These are phyloP conservation scores for Aschersonia sp. DNA, from an alignment of 2,329 filamentous ascomycete genomes.

Conservation along the genomic window DNA sequence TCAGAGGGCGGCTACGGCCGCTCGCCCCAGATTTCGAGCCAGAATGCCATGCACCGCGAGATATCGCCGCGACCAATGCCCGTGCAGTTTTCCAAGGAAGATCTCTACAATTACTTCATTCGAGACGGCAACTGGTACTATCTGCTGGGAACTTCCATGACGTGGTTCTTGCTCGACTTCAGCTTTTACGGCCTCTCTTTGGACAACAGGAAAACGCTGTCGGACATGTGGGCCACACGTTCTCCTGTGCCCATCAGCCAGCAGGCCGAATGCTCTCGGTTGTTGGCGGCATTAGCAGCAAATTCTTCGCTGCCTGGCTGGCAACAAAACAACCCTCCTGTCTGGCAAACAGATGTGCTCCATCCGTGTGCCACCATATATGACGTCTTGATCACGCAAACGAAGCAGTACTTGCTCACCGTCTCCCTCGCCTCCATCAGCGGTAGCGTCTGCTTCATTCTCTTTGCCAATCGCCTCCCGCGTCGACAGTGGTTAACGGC, in stretches of 20 bases:
- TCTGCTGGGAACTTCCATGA: conserved; percentile 25
- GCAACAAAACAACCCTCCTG: conserved; percentile 22
- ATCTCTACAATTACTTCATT: conserved; percentile 36
- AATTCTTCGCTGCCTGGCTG: conserved; percentile 28
- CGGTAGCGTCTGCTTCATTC: conserved; percentile 32
- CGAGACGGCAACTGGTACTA: conserved; percentile 20
- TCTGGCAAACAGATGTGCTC: conserved; percentile 34
- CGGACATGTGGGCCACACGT: conserved; percentile 23
- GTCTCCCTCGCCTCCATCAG: conserved; percentile 36
- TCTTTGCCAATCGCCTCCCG: conserved; percentile 30
- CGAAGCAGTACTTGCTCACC: conserved; percentile 36
- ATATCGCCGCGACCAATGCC: conserved; percentile 23
- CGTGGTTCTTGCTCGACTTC: conserved; percentile 39
- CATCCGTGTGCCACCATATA: conserved; percentile 36
- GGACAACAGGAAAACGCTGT: conserved; percentile 23
- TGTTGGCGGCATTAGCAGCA: conserved; percentile 25
- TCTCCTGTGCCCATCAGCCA: conserved; percentile 17
- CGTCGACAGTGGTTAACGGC: conserved; percentile 33
- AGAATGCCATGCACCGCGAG: conserved; percentile 13
- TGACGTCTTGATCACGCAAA: conserved; percentile 33
- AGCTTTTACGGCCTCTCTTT: conserved; percentile 39
- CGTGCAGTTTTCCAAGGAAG: conserved; percentile 31
- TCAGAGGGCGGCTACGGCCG: conserved; percentile 7
- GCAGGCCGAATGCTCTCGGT: conserved; percentile 27
- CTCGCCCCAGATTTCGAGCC: conserved; percentile 8